phyloP scores from a whole-genome alignment of 164 flowering plant genomes.

The Kalanchoe fedtschenkoi region DNA sequence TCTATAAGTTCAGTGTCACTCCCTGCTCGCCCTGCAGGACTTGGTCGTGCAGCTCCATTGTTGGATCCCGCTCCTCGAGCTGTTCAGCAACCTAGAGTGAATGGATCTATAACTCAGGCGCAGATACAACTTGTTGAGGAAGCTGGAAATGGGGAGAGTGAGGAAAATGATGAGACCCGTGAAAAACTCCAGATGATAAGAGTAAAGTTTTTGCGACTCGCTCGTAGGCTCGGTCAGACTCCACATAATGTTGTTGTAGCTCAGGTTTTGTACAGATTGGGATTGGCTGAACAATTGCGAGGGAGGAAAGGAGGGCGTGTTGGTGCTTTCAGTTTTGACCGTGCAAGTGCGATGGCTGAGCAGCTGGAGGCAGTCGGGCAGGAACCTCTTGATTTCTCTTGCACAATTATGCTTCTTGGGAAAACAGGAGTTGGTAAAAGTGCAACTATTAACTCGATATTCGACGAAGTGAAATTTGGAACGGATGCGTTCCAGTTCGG shows the following conservation, averaged over 20 bases:
- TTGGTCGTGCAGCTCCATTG: constrained; percentile 80
- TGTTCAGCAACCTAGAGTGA: constrained; percentile 60
- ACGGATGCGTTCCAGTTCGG: constrained; percentile 83
- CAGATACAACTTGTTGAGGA: constrained; percentile 61
- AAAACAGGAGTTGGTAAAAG: constrained; percentile 97
- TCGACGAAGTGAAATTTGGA: constrained; percentile 74
- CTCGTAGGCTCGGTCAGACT: constrained; percentile 97
- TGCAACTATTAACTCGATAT: constrained; percentile 95
- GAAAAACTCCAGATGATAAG: constrained; percentile 96
- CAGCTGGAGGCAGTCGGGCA: constrained; percentile 86
- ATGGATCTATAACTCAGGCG: constrained; percentile 44
- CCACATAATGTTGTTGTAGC: constrained; percentile 99
- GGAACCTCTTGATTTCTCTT: constrained; percentile 87
- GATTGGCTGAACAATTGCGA: constrained; percentile 89
- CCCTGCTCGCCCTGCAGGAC: constrained; percentile 82
- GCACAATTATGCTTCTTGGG: constrained; percentile 95
- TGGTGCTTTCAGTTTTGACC: constrained; percentile 90
- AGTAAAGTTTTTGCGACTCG: constrained; percentile 89
- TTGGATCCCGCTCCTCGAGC: constrained; percentile 68
- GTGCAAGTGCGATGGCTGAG: constrained; percentile 99
- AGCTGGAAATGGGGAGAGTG: constrained; percentile 57
- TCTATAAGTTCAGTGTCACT: constrained; percentile 21
- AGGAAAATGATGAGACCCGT: constrained; percentile 86
- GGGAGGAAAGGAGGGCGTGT: constrained; percentile 80
- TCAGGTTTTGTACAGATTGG: constrained; percentile 88